Evolutionary conservation across 140 eudicot genomes (phyloP).

Genomic region (Anethum foeniculum): DNA sequence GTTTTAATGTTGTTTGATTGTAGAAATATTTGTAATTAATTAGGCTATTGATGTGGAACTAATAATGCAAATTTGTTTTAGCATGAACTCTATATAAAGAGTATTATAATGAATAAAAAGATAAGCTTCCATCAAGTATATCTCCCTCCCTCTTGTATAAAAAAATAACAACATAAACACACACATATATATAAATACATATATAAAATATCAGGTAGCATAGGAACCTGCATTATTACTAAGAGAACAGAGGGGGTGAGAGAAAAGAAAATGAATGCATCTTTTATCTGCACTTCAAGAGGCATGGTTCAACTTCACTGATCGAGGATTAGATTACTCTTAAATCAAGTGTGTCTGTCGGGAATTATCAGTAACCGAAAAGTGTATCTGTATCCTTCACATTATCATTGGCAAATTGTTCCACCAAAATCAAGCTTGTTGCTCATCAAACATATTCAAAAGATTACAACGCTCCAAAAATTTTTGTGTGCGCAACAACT

Average conservation of each 20-base stretch:
- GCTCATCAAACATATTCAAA: background rate
- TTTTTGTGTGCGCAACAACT: background rate
- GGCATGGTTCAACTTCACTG: background rate
- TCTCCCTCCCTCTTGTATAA: no score
- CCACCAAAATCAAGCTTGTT: background rate
- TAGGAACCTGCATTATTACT: background rate
- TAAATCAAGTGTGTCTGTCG: background rate
- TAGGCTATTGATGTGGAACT: no score
- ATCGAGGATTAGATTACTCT: background rate
- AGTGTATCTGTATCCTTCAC: background rate
- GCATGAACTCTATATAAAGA: no score
- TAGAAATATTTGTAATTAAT: no score
- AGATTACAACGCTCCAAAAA: background rate
- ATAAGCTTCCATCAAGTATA: no score
- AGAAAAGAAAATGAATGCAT: background rate
- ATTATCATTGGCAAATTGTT: background rate
- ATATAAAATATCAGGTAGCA: slow-evolving; percentile 6
- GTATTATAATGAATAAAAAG: no score
- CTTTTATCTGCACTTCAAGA: background rate
- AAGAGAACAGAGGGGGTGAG: background rate
- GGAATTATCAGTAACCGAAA: background rate
- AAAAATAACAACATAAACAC: background rate
- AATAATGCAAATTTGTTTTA: no score
- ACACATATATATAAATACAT: slow-evolving; percentile 2
- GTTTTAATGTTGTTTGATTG: no score